These are phyloP conservation scores for Raphanus sativus DNA, from an alignment of 345 rosid species.

Conservation along the genomic window DNA sequence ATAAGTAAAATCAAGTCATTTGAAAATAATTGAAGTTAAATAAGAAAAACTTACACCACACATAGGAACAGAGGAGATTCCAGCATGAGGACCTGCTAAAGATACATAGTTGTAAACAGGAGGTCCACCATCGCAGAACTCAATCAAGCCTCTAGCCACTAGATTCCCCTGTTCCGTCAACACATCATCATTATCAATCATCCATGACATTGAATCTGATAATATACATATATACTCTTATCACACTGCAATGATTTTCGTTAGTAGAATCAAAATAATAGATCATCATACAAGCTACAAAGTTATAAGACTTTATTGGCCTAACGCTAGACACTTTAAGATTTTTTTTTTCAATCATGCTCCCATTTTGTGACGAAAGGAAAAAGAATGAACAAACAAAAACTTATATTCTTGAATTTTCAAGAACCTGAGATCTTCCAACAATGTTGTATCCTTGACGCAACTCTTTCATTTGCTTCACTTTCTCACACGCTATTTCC, in stretches of 20 bases:
- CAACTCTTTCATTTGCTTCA: slow-evolving; percentile 76
- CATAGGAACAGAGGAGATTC: slow-evolving; percentile 91
- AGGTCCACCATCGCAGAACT: slow-evolving; percentile 84
- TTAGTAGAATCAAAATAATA: not conserved
- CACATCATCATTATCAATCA: not conserved
- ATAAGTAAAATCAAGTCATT: not conserved
- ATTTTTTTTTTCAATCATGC: not conserved
- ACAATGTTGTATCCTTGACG: slow-evolving; percentile 80
- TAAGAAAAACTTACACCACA: slow-evolving; percentile 71
- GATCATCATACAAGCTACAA: not conserved
- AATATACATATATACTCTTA: not conserved
- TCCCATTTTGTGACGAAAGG: not conserved
- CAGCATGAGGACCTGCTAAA: slow-evolving; percentile 96
- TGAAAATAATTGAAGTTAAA: not conserved
- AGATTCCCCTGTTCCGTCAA: slow-evolving; percentile 70
- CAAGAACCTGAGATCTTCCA: slow-evolving; percentile 84
- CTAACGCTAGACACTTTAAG: not conserved
- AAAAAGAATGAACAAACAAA: not conserved
- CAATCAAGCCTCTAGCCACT: slow-evolving; percentile 81
- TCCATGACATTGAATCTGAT: not conserved
- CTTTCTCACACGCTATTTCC: slow-evolving; percentile 71
- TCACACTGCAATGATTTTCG: not conserved
- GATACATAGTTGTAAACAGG: slow-evolving; percentile 79
- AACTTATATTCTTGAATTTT: not conserved
- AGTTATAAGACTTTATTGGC: not conserved